Evolutionary conservation across 2,329 filamentous ascomycete species (phyloP), one percentile per base, ranked within the genome.

Genomic region (Arachnopeziza araneosa): DNA sequence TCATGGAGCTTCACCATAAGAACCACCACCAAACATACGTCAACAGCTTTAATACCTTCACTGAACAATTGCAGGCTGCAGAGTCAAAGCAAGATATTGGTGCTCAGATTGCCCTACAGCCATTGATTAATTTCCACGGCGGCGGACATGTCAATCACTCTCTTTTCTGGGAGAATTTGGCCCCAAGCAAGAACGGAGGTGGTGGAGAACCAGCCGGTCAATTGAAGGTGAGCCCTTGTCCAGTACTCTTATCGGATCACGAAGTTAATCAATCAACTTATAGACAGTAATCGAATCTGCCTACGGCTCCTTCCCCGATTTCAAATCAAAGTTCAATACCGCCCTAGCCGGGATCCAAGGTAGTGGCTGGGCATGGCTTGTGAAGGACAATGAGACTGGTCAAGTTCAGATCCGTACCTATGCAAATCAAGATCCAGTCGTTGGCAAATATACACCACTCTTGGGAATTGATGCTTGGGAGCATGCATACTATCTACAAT

Each of bases 11-110:
- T 52, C 93, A 96, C 82, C 90, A 96, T 84, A 87, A 84, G 79
- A 93, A 92, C 78, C 92, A 96, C 83, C 93, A 96, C 81, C 87
- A 93, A 77, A 93, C 92, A 71, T 96, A 96, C 75, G 91, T 96
- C 69, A 95, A 87, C 76, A 89, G 88, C 75, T 90, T 90, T 80
- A 96, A 96, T 80, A 82, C 87, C 63, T 88, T 90, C 60, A 79
- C 85, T 67, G 86, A 92, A 76, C 86, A 93, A 73, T 78, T 90
- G 64, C 79, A 81, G 60, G 81, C 85, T 23, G 83, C 84, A 26
- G 75, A 81, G 61, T 69, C 75, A 8, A 78, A 79, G 60, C 75
- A 79, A 54, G 82, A 87, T 67, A 79, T 83, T 63, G 69, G 74
- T 59, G 71, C 77, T 3, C 77, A 81, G 67, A 81, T 84, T 66